These are phyloP conservation scores for Debaryomyces nepalensis DNA, from an alignment of 1,139 yeast species.

Conservation along the genomic window DNA sequence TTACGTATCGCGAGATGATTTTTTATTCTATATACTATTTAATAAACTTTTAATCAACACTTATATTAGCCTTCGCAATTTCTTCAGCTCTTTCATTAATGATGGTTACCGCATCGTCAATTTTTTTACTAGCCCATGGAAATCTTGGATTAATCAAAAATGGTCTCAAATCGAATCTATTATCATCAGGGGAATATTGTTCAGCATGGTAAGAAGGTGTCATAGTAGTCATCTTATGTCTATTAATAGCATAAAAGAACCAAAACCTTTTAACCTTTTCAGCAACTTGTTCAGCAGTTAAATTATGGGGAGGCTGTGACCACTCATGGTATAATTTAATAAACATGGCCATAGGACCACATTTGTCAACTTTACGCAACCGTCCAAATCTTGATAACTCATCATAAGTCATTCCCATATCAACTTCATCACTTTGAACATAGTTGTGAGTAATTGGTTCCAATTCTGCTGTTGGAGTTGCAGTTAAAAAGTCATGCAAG, in stretches of 20 bases:
- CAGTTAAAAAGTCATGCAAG: conserved; percentile 74
- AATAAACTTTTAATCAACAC: conserved; percentile 33
- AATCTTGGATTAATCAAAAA: conserved; percentile 90
- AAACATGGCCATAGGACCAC: conserved; percentile 97
- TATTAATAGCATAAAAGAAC: conserved; percentile 90
- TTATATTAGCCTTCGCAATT: conserved; percentile 26
- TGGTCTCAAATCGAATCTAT: conserved; percentile 93
- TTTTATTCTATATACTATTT: not conserved
- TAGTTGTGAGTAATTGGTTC: conserved; percentile 93
- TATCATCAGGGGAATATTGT: conserved; percentile 96
- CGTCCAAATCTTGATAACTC: conserved; percentile 92
- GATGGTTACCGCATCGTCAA: conserved; percentile 70
- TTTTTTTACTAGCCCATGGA: conserved; percentile 87
- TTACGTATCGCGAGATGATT: not conserved
- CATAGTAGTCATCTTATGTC: conserved; percentile 95
- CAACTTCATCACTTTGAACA: conserved; percentile 94
- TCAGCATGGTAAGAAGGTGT: conserved; percentile 98
- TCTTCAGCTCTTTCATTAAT: conserved; percentile 46
- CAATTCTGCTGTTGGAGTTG: conserved; percentile 96
- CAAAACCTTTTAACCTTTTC: conserved; percentile 90
- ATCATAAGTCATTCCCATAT: conserved; percentile 98
- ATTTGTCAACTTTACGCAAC: conserved; percentile 86
- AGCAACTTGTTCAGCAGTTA: conserved; percentile 84
- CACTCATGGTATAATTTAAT: conserved; percentile 87
- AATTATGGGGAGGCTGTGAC: conserved; percentile 69